Evolutionary conservation across 129 eudicot species (phyloP), one percentile per base, ranked within the genome.

Genomic region (Artemisia tridentata): DNA sequence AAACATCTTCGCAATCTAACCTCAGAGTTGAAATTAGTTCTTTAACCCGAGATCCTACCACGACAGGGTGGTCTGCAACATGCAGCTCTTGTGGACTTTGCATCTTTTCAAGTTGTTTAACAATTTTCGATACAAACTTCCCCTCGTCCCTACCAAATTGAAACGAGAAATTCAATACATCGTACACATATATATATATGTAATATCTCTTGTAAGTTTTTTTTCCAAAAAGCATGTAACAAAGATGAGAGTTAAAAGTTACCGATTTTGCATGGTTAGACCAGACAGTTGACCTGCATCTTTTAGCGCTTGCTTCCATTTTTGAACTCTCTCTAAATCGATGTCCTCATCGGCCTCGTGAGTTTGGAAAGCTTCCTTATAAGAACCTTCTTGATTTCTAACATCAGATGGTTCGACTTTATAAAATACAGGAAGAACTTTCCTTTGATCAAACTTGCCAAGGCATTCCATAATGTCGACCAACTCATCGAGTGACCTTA

Each of bases 91-190:
- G 67, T 34, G 67, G 77, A 29, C 52, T 25, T 27, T 64, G 71
- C 58, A 58, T 78, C 31, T 31, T 64, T 41, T 19, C 52, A 29
- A 72, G 41, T 17, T 71, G 55, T 56, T 78, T 15, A 7, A 65
- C 68, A 46, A 78, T 56, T 55, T 63, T 6, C 54, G 7, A 0
- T 18, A 78, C 41, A 1, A 71, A 65, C 8, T 56, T 25, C 16
- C 29, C 73, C 68, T 78, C 78, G 3, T 78, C 19, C 68, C 82
- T 78, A 5, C 18, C 41, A 72, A 62, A 49, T 45, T n/a, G 3
- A 20, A 72, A 13, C 2, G 23, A 57, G 7, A 57, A 4, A 57
- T 23, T 71, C 1, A 14, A 7, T 56, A 53, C 43, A 15, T 71
- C 5, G 11, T 29, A 11, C 31, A 27, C 0, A 3, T 27, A 29